These are phyloP conservation scores for Annona squamosa DNA, from an alignment of 164 flowering plant species.

Conservation along the genomic window DNA sequence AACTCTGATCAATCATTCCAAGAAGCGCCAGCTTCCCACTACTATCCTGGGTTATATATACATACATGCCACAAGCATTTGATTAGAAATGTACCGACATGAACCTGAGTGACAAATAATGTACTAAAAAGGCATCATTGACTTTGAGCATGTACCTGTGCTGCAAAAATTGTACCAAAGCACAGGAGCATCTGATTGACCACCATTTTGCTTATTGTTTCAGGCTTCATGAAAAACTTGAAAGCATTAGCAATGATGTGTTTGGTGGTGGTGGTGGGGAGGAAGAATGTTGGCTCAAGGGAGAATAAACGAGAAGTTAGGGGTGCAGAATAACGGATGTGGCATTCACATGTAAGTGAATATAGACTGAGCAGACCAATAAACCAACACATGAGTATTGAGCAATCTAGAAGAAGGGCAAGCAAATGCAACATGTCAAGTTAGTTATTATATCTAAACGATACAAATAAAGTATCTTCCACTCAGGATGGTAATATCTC, in stretches of 20 bases:
- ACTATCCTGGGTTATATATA: conserved; percentile 47
- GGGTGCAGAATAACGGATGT: no score
- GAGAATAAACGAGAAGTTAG: no score
- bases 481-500: no score
- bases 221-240: conserved; percentile 62
- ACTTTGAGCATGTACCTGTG: conserved; percentile 48
- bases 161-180: conserved; percentile 80
- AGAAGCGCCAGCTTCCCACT: conserved; percentile 72
- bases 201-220: conserved; percentile 65
- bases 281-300: no score
- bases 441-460: no score
- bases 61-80: not conserved
- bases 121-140: not conserved
- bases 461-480: no score
- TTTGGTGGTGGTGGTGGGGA: no score
- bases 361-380: no score
- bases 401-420: no score
- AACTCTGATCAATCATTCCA: conserved; percentile 71
- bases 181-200: conserved; percentile 93
- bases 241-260: conserved; percentile 8
- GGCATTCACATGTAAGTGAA: no score
- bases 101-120: conserved; percentile 4
- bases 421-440: no score
- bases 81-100: not conserved
- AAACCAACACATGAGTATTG: no score